phyloP scores from a whole-genome alignment of 345 rosid genomes.

The Salix caprea region DNA sequence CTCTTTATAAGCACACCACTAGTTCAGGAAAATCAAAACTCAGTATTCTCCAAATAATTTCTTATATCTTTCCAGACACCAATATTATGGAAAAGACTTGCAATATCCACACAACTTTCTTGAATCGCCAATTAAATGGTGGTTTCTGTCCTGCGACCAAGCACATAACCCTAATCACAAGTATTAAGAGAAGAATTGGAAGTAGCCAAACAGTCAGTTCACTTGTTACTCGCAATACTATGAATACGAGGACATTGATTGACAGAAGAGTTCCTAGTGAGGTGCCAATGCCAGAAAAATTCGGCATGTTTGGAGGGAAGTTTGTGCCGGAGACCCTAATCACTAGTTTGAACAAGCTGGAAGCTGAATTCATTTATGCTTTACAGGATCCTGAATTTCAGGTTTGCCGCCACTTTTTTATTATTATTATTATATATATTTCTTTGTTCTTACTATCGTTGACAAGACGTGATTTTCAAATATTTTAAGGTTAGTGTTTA shows the following conservation, averaged over 20 bases:
- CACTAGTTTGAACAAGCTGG: conserved; percentile 44
- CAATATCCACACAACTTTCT: background rate
- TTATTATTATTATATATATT: background rate
- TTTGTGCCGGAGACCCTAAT: conserved; percentile 72
- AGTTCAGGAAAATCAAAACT: no score
- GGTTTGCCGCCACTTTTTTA: conserved; percentile 31
- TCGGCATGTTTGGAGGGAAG: conserved; percentile 75
- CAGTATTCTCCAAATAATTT: no score
- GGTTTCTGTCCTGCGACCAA: background rate
- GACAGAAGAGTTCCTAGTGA: background rate
- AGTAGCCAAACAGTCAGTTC: background rate
- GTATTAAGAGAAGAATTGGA: background rate
- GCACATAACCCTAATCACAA: background rate
- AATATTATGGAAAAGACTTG: background rate
- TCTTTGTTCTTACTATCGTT: background rate
- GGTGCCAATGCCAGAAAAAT: conserved; percentile 30
- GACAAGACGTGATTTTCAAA: background rate
- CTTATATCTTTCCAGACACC: background rate
- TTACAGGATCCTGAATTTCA: conserved; percentile 55
- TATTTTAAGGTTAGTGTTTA: no score
- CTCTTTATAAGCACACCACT: no score
- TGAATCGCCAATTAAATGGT: background rate
- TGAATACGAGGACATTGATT: background rate
- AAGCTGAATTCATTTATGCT: conserved; percentile 46
- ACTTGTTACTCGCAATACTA: background rate